Percentiles rank a stretch among this genome's conserved stretches.
phyloP scores from a whole-genome alignment of 495 filamentous ascomycete species.

The Thermochaetoides thermophila region DNA sequence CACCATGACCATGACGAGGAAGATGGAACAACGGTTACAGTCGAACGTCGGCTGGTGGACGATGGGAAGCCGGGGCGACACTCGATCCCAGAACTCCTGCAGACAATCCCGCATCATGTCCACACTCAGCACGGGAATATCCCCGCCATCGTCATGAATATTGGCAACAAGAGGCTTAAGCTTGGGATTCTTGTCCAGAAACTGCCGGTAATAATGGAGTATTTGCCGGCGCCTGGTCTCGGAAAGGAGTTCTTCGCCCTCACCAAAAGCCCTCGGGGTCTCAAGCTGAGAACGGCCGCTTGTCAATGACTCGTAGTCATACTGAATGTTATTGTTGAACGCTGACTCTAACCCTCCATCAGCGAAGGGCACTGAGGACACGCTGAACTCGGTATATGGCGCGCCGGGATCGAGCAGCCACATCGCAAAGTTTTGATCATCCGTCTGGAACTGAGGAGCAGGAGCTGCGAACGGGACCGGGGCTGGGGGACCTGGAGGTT shows the following conservation, averaged over 20 bases:
- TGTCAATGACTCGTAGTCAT: constrained; percentile 39
- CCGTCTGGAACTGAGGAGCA: constrained; percentile 19
- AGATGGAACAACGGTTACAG: constrained; percentile 61
- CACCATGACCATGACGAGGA: constrained; percentile 76
- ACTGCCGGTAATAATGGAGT: constrained; percentile 61
- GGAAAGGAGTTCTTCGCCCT: constrained; percentile 61
- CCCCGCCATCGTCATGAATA: constrained; percentile 52
- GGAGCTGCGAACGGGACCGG: constrained; percentile 13
- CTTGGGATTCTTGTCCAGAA: constrained; percentile 59
- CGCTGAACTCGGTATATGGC: constrained; percentile 24
- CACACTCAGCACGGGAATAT: constrained; percentile 58
- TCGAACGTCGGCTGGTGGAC: constrained; percentile 87
- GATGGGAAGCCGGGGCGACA: constrained; percentile 85
- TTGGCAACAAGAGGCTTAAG: constrained; percentile 55
- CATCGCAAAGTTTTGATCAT: constrained; percentile 31
- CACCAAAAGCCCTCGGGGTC: constrained; percentile 55
- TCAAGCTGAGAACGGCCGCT: constrained; percentile 56
- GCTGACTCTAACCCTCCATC: constrained; percentile 36
- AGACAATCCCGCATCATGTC: constrained; percentile 90
- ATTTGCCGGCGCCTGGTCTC: constrained; percentile 73
- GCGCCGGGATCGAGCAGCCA: constrained; percentile 36
- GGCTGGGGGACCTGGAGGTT: constrained; percentile 20
- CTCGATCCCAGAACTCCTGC: constrained; percentile 82
- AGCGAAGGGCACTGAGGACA: constrained; percentile 29
- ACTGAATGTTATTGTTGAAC: constrained; percentile 36